These are phyloP conservation scores for Piper longum DNA, from an alignment of 164 flowering plant genomes.

Conservation along the genomic window DNA sequence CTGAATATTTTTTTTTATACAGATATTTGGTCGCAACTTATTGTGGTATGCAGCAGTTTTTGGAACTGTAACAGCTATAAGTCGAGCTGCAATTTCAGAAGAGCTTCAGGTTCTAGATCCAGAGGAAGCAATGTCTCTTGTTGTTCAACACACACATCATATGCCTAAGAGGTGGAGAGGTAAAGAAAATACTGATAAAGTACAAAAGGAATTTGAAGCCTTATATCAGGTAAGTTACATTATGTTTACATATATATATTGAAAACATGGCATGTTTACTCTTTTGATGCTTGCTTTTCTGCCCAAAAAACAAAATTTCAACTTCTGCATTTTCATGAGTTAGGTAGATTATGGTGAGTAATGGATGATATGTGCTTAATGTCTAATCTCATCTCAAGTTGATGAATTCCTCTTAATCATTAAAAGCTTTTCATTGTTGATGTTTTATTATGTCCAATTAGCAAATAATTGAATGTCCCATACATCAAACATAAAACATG, in stretches of 20 bases:
- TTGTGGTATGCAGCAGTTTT: constrained; percentile 96
- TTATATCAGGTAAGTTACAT: constrained; percentile 61
- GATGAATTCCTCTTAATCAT: not conserved
- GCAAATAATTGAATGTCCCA: not conserved
- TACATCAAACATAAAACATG: not conserved
- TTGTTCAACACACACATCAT: constrained; percentile 83
- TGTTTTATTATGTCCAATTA: not conserved
- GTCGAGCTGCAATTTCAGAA: constrained; percentile 72
- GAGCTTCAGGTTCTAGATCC: constrained; percentile 88
- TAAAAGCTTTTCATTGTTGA: too few relatives aligned
- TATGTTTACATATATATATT: too few relatives aligned
- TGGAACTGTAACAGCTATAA: constrained; percentile 89
- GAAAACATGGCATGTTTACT: too few relatives aligned
- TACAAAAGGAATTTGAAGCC: constrained; percentile 76
- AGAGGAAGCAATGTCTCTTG: constrained; percentile 76
- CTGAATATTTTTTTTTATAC: constrained; percentile 8
- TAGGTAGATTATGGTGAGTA: not conserved
- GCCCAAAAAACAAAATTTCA: not conserved
- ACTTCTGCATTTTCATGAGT: not conserved
- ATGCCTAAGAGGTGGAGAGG: constrained; percentile 99
- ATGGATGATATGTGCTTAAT: not conserved
- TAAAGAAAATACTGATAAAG: constrained; percentile 66
- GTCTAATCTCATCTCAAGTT: not conserved
- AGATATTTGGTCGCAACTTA: constrained; percentile 95
- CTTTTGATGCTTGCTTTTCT: not conserved